Percentiles rank a stretch among this genome's conserved stretches.
phyloP scores from a whole-genome alignment of 1,284 basidiomycete genomes.

The Pterulicium gracile region DNA sequence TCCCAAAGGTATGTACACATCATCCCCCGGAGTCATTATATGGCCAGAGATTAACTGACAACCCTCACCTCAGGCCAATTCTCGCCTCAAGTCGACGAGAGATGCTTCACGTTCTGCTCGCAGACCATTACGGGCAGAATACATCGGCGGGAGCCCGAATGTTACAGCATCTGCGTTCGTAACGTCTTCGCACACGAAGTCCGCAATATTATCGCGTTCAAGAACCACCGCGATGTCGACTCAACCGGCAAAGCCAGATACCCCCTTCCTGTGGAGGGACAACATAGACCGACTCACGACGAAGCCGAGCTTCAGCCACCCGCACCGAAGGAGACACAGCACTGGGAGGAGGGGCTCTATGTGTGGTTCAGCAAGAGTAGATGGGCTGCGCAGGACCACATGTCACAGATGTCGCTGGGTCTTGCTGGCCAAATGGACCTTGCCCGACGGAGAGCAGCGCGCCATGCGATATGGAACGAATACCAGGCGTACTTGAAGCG shows the following conservation, averaged over 20 bases:
- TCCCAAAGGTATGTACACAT: constrained; percentile 29
- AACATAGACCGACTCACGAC: constrained; percentile 33
- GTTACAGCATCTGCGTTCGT: constrained; percentile 60
- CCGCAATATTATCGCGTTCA: constrained; percentile 39
- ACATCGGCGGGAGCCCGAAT: constrained; percentile 43
- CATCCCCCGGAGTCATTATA: constrained; percentile 5
- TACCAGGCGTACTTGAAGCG: constrained; percentile 31
- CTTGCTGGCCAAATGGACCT: constrained; percentile 38
- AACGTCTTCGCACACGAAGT: constrained; percentile 67
- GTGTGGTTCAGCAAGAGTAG: constrained; percentile 52
- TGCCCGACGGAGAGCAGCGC: constrained; percentile 27
- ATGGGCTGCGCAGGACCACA: constrained; percentile 42
- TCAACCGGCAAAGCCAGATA: constrained; percentile 35
- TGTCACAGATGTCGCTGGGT: constrained; percentile 45
- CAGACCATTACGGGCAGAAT: constrained; percentile 52
- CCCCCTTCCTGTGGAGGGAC: constrained; percentile 54
- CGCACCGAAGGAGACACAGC: constrained; percentile 25
- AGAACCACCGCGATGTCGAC: constrained; percentile 26
- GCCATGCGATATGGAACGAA: constrained; percentile 36
- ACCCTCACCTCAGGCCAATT: constrained; percentile 30
- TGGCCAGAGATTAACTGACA: constrained; percentile 2
- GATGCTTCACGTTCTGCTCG: constrained; percentile 63
- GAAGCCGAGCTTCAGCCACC: constrained; percentile 15
- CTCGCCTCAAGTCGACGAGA: constrained; percentile 54
- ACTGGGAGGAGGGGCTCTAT: constrained; percentile 70